A percentile compares a stretch with the other conserved stretches of the same genome.
Evolutionary conservation across 805 yeast genomes (phyloP).

Genomic region (Teunomyces tritomae): DNA sequence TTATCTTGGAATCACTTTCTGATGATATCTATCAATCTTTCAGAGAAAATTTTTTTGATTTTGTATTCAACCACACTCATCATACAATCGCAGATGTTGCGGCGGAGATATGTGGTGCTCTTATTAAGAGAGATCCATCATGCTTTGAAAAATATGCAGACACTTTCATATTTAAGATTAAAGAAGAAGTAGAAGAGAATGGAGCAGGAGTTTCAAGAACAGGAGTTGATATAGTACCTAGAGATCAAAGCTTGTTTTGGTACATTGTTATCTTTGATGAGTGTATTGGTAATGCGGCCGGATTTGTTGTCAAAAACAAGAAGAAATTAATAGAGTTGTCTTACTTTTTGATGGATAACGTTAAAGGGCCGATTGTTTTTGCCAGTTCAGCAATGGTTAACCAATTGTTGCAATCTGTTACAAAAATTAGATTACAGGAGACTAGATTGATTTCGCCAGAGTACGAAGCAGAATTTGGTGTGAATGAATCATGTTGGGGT

Average conservation of each 20-base stretch:
- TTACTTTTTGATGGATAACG: constrained; percentile 39
- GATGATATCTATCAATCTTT: constrained; percentile 51
- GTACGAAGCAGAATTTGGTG: constrained; percentile 33
- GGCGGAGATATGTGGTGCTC: constrained; percentile 69
- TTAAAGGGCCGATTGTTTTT: constrained; percentile 66
- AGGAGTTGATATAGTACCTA: constrained; percentile 63
- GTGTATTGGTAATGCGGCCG: constrained; percentile 66
- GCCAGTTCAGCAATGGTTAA: constrained; percentile 63
- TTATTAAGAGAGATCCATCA: constrained; percentile 63
- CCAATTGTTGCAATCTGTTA: constrained; percentile 60
- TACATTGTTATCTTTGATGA: constrained; percentile 68
- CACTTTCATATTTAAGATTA: constrained; percentile 50
- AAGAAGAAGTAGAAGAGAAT: constrained; percentile 67
- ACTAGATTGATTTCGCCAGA: constrained; percentile 51
- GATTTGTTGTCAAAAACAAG: constrained; percentile 40
- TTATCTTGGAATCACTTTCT: constrained; percentile 54
- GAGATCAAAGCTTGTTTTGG: constrained; percentile 76
- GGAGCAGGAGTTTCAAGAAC: constrained; percentile 77
- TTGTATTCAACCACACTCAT: constrained; percentile 56
- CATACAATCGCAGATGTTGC: constrained; percentile 63
- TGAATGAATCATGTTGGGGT: constrained; percentile 67
- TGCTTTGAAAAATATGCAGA: constrained; percentile 43
- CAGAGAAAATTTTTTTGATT: constrained; percentile 49
- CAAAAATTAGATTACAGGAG: constrained; percentile 59
- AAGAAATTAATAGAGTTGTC: constrained; percentile 49